These are phyloP conservation scores for Ruellia speciosa DNA, from an alignment of 305 asterid species.

Conservation along the genomic window DNA sequence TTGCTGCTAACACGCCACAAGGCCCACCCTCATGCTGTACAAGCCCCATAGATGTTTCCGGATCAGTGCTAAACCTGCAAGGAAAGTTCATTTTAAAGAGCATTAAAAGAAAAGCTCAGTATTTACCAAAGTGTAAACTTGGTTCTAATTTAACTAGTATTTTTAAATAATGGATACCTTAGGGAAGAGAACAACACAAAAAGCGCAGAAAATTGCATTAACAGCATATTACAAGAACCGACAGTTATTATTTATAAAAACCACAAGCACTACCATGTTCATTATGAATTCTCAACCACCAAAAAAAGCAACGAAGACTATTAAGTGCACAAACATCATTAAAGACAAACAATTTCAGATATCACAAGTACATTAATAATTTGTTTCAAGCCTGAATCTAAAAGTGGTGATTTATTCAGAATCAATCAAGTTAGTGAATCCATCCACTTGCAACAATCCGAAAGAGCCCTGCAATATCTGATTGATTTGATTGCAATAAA, in stretches of 20 bases:
- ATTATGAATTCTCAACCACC: slow-evolving; percentile 6
- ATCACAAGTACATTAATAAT: too few relatives aligned
- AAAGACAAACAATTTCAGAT: too few relatives aligned
- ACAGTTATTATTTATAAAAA: background rate
- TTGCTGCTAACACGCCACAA: slow-evolving; percentile 92
- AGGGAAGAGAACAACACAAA: slow-evolving; percentile 5
- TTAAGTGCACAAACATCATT: too few relatives aligned
- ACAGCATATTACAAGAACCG: slow-evolving; percentile 3
- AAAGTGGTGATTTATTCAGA: too few relatives aligned
- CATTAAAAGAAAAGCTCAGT: slow-evolving; percentile 20
- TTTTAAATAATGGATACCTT: slow-evolving; percentile 5
- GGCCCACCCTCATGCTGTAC: slow-evolving; percentile 99
- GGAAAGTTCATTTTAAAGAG: slow-evolving; percentile 11
- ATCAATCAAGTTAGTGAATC: too few relatives aligned
- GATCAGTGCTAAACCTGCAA: slow-evolving; percentile 82
- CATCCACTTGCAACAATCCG: background rate
- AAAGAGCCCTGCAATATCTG: background rate
- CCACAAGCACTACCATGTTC: background rate
- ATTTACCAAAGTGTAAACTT: background rate
- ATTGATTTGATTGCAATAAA: background rate
- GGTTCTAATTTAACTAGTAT: slow-evolving; percentile 9
- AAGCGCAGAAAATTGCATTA: slow-evolving; percentile 7
- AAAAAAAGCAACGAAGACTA: background rate
- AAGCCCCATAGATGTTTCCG: slow-evolving; percentile 88
- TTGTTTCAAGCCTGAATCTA: too few relatives aligned